A percentile compares a stretch with the other conserved stretches of the same genome.
Conservation (phyloP, 2,329 filamentous ascomycete genomes). For the Metarhizium anisopliae region DNA sequence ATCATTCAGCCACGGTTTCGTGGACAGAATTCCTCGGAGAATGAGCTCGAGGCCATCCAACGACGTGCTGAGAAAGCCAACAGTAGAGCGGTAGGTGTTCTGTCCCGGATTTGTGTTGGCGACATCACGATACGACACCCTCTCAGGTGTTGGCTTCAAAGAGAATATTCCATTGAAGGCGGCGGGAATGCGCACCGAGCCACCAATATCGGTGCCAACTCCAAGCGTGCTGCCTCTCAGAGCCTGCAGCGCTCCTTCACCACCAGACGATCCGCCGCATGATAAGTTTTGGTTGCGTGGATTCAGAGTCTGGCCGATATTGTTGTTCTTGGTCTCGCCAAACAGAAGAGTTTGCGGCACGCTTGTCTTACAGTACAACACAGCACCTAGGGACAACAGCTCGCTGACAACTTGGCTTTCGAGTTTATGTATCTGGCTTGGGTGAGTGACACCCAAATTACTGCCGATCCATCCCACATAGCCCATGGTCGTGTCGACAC, state of each 20-base stretch:
- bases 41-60: constrained; percentile 44
- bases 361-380: constrained; percentile 58
- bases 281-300: constrained; percentile 51
- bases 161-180: constrained; percentile 26
- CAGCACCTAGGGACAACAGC: constrained; percentile 1
- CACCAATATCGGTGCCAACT: constrained; percentile 33
- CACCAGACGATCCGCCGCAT: constrained; percentile 56
- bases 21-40: constrained; percentile 45
- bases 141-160: constrained; percentile 20
- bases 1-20: constrained; percentile 57
- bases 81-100: constrained; percentile 50
- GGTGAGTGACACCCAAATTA: background rate
- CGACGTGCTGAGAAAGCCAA: constrained; percentile 53
- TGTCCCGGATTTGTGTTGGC: constrained; percentile 39
- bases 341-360: constrained; percentile 44
- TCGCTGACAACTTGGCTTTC: background rate
- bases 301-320: constrained; percentile 54
- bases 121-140: constrained; percentile 12
- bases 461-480: constrained; percentile 24
- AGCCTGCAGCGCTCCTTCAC: constrained; percentile 33
- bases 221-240: constrained; percentile 31
- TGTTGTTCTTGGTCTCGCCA: constrained; percentile 53
- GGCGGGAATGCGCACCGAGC: constrained; percentile 28
- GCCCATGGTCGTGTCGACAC: constrained; percentile 1
- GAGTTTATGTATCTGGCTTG: background rate